Percentiles rank a stretch among this genome's conserved stretches.
Conservation (phyloP, 2,329 filamentous ascomycete genomes). For the Talaromyces rugulosus region DNA sequence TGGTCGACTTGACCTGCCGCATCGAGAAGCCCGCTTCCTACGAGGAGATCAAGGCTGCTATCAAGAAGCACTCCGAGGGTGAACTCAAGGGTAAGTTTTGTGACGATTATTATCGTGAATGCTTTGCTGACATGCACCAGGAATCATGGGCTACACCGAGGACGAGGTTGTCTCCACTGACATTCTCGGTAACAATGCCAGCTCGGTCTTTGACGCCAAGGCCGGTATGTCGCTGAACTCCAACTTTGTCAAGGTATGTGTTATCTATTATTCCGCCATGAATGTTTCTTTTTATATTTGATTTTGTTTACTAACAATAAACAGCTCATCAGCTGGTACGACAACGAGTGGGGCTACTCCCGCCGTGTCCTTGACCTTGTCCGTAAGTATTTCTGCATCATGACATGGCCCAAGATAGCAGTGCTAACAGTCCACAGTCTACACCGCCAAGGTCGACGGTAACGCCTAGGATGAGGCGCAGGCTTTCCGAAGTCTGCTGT, state of each 20-base stretch:
- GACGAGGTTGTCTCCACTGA: constrained; percentile 94
- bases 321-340: constrained; percentile 88
- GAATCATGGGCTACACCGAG: constrained; percentile 91
- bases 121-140: constrained; percentile 39
- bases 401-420: neutral
- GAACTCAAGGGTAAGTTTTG: constrained; percentile 68
- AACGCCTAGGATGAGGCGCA: constrained; percentile 15
- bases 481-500: constrained; percentile 13
- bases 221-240: constrained; percentile 97
- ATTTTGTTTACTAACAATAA: neutral
- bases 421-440: constrained; percentile 47
- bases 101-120: neutral
- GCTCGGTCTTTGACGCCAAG: constrained; percentile 99
- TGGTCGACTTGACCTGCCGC: constrained; percentile 93
- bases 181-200: constrained; percentile 86
- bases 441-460: constrained; percentile 73
- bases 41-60: constrained; percentile 84
- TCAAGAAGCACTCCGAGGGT: constrained; percentile 84
- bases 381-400: constrained; percentile 29
- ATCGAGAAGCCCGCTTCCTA: constrained; percentile 73
- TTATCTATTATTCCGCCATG: no score
- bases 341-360: constrained; percentile 99
- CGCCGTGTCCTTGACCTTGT: constrained; percentile 83
- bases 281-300: no score
- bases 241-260: constrained; percentile 77